Base-by-base conservation (phyloP, 257 asterid species). In the Solanum pimpinellifolium region DNA sequence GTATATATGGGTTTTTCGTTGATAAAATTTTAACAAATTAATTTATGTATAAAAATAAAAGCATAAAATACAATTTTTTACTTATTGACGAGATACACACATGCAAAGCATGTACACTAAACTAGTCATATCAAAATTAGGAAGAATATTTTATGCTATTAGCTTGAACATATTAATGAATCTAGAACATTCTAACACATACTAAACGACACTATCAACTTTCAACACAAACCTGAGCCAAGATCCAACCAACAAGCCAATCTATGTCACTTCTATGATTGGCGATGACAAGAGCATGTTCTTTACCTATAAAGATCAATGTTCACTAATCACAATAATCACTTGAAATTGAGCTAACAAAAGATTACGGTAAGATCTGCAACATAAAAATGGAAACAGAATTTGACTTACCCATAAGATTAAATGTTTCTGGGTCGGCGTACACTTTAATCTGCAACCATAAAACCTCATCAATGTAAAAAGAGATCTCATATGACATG, bases 191-290 rank as follows among this genome's bases (percentile, higher is more conserved):
- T 46, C 39, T 27, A 46, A 46, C 15, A 16, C 9, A 25, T 15
- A 23, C 41, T 16, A 46, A 78, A 27, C 27, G 15, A 46, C 41
- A 44, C 21, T 78, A 46, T 78, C n/a, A 47, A 46, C 84, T 44
- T 5, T 44, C 31, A 85, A 84, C 69, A 75, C 90, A 83, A 85
- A 97, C 99, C 99, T 97, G 99, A 89, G 99, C 98, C 84, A 95
- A 84, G 87, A 97, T 92, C 99, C 99, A 97, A 90, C 99, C 99
- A 84, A 97, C 99, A 88, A 97, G 98, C 99, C 99, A 97, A 90
- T 97, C 99, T 78, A 97, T 95, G 90, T 97, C 99, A 90, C 99
- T 95, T 91, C 89, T 92, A 93, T 97, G 99, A 89, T 95, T 97
- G 82, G 87, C 88, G 29, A 95, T 90, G 87, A 95, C 92, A 86